Conservation (phyloP, 768 basidiomycete genomes). For the Leccinum broughii region DNA sequence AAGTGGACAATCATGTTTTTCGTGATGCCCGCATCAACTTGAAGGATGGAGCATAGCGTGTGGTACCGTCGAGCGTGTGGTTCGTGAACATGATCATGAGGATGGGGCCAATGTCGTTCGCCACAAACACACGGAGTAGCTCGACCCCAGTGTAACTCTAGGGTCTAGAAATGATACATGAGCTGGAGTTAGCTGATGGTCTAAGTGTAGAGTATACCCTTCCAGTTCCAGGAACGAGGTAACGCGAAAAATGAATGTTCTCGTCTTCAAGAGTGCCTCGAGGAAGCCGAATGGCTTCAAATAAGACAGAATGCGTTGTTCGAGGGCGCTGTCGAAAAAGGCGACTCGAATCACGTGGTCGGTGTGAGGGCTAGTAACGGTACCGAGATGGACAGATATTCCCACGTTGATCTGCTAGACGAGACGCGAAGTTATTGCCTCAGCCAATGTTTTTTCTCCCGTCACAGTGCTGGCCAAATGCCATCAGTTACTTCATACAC, state of each 20-base stretch:
- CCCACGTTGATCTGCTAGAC: conserved; percentile 41
- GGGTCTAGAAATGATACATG: neutral
- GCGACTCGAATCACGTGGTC: conserved; percentile 19
- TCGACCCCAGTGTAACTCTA: conserved; percentile 71
- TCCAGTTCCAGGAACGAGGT: conserved; percentile 61
- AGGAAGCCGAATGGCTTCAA: no score
- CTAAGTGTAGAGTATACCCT: conserved; percentile 44
- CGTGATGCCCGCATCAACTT: conserved; percentile 57
- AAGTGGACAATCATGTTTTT: conserved; percentile 58
- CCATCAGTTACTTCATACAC: no score
- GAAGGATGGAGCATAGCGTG: conserved; percentile 59
- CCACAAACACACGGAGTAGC: conserved; percentile 62
- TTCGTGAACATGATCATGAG: conserved; percentile 69
- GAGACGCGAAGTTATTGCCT: conserved; percentile 21
- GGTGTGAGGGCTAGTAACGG: no score
- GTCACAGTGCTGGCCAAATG: no score
- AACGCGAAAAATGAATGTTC: no score
- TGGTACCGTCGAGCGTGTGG: conserved; percentile 67
- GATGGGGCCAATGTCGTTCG: conserved; percentile 53
- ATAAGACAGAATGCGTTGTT: no score
- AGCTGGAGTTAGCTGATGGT: neutral
- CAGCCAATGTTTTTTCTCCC: no score
- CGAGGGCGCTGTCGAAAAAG: conserved; percentile 39
- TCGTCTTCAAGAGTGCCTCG: no score
- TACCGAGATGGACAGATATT: conserved; percentile 41